Percentiles rank a stretch among this genome's conserved stretches.
phyloP scores from a whole-genome alignment of 257 asterid species.

The Datura wrightii region DNA sequence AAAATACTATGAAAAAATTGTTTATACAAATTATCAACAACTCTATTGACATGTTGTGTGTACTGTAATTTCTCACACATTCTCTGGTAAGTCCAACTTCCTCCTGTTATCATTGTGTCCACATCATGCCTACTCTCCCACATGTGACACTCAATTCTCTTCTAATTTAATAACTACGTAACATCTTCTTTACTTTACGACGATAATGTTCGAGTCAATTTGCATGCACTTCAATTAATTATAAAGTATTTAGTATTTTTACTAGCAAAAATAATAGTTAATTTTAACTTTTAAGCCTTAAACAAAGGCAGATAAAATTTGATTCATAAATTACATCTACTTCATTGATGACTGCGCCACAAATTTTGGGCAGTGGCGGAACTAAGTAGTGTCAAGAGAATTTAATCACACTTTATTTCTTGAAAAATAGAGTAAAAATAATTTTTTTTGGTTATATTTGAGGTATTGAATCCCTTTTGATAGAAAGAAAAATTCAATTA shows the following conservation, averaged over 20 bases:
- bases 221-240: not conserved
- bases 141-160: slow-evolving; percentile 38
- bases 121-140: slow-evolving; percentile 68
- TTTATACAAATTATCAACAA: not conserved
- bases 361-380: too few species aligned
- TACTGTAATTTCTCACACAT: slow-evolving; percentile 54
- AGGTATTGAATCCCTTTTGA: too few species aligned
- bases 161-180: not conserved
- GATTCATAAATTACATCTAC: not conserved
- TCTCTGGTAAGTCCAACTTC: slow-evolving; percentile 44
- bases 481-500: too few species aligned
- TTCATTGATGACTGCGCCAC: too few species aligned
- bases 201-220: accelerated
- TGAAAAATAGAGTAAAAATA: too few species aligned
- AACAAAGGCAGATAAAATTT: not conserved
- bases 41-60: slow-evolving; percentile 24
- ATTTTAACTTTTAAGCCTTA: not conserved
- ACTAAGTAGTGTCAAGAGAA: too few species aligned
- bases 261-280: not conserved
- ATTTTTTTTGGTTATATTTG: too few species aligned
- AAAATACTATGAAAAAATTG: slow-evolving; percentile 18
- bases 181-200: not conserved
- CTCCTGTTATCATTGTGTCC: slow-evolving; percentile 61
- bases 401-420: too few species aligned
- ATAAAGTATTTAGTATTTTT: too few species aligned